These are phyloP conservation scores for Fulvia fulva DNA, from an alignment of 2,329 filamentous ascomycete species.

Conservation along the genomic window DNA sequence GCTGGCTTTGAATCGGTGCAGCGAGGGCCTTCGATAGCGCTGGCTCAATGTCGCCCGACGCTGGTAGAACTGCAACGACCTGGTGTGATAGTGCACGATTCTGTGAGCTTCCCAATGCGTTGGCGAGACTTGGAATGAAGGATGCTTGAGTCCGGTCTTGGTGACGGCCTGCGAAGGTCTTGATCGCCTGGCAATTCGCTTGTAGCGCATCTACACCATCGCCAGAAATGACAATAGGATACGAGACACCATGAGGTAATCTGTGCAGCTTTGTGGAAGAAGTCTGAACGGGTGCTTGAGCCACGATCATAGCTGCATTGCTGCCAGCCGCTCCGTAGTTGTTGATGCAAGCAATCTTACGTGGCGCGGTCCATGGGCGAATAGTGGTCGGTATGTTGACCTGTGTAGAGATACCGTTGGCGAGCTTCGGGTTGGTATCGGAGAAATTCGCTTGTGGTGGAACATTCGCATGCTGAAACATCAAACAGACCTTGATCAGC, in stretches of 20 bases:
- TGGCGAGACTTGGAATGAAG: background rate
- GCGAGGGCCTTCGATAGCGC: background rate
- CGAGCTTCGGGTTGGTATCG: slow-evolving; percentile 12
- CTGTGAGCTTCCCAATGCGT: background rate
- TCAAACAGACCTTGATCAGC: slow-evolving; percentile 36
- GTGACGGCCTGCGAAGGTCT: background rate
- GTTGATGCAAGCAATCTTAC: slow-evolving; percentile 27
- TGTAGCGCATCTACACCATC: background rate
- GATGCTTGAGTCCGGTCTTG: background rate
- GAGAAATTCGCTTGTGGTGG: slow-evolving; percentile 25
- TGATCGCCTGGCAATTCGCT: background rate
- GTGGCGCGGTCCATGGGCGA: slow-evolving; percentile 1
- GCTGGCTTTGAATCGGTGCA: background rate
- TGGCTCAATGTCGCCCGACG: background rate
- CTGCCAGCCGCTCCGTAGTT: slow-evolving; percentile 39
- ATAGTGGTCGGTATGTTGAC: slow-evolving; percentile 4
- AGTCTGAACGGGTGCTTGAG: background rate
- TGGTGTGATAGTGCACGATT: background rate
- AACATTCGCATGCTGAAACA: slow-evolving; percentile 33
- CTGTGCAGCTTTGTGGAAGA: background rate
- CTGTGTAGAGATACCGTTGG: background rate
- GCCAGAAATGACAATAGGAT: background rate
- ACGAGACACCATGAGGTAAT: background rate
- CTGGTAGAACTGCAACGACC: background rate
- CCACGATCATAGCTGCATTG: slow-evolving; percentile 24